Base-by-base conservation (phyloP, 768 basidiomycete genomes). In the Pulveroboletus sp. region DNA sequence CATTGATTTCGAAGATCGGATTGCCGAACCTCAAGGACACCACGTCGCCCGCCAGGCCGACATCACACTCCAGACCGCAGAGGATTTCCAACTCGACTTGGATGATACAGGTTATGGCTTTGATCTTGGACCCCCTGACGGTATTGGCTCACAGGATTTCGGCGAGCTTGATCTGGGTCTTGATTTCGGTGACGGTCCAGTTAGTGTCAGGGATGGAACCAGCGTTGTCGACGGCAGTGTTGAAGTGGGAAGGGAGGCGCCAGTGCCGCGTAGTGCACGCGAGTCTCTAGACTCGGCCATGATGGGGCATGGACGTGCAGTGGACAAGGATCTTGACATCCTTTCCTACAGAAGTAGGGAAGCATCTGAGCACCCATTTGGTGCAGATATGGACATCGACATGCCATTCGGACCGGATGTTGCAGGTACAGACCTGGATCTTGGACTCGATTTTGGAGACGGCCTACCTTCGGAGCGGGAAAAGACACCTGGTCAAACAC, bases 141-240 rank as follows among this genome's bases (percentile, higher is more conserved):
- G 89, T 31, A 89, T 93, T 56, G 90, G 88, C 18, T 92, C 91
- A 3, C 86, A 90, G 64, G 89, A 89, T 64, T 88, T 85, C 62
- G 68, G 59, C 49, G 84, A 82, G 36, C 62, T 86, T 27, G 89
- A 90, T 63, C 73, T 93, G 27, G 89, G 85, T 47, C 76, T 92
- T 46, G 81, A 85, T 57, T 88, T 89, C 63, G 90, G 81, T 40
- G 86, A 82, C 51, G 79, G 79, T 39, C 73, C 76, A 10, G 63
- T 62, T 32, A 64, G 70, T 47, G 54, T 54, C 52, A 46, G 43
- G 33, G 71, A 67, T n/a, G 73, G 65, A 47, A 5, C 32, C n/a
- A 89, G 87, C 47, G 74, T 89, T 46, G 38, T 59, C 14, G 71
- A 68, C 21, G 75, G 69, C 49, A 89, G 86, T 49, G 72, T 91